Evolutionary conservation across 805 yeast genomes (phyloP), one percentile per base, ranked within the genome.

Genomic region (Candida sithepensis): DNA sequence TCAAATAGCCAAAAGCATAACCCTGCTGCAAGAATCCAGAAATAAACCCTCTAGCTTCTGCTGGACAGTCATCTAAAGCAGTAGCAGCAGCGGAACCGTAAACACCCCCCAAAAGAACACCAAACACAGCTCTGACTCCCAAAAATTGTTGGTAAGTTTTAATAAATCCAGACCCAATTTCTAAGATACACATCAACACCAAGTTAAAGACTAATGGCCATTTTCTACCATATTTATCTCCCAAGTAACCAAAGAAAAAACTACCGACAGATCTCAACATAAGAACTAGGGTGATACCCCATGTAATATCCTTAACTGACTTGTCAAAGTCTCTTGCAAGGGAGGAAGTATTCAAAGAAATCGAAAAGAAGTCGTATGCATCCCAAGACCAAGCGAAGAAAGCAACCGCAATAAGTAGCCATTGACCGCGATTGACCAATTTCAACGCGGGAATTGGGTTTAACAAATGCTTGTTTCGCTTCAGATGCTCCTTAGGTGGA

Each of bases 11-110:
- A 42, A 84, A 74, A 0, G 86, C 84, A 55, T 84, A 88, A 51
- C 96, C 96, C 63, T 87, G 85, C 66, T 88, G 96, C 61, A 88
- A 78, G 38, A 86, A 64, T 42, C 88, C 88, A 32, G 83, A 76
- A 42, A 83, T 65, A 48, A 82, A 71, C 41, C 87, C 84, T 65
- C 79, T 70, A 30, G 84, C 78, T 32, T 64, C 70, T 23, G 61
- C 57, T 12, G 84, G 82, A 54, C 78, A 70, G 60, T 76, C 82
- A 52, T 78, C 82, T 36, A 79, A 56, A 16, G 81, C 75, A 18
- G 78, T 74, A 22, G 80, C 77, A 20, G 79, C 71, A 32, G 81
- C 78, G 48, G 75, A 73, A 48, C 82, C 81, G 55, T 69, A 79
- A 41, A 78, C 68, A 50, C 81, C 82, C 43, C 84, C 84, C 72